Conservation (phyloP, 805 yeast species). For the Tetrapisispora taiwanensis region DNA sequence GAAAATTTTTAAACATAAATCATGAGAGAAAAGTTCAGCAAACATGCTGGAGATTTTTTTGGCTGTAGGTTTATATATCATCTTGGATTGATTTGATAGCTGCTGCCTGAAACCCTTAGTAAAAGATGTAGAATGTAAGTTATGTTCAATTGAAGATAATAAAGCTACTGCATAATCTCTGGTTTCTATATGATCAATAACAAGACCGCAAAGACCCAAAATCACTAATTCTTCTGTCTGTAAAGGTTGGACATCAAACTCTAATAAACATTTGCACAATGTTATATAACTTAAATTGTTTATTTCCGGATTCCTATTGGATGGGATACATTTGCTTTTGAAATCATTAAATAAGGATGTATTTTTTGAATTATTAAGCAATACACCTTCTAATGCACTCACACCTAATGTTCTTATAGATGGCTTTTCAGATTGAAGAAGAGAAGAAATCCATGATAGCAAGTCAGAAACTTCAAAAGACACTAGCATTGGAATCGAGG, state of each 20-base stretch:
- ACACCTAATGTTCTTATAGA: slow-evolving; percentile 53
- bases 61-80: slow-evolving; percentile 79
- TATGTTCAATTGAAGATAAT: slow-evolving; percentile 55
- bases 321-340: slow-evolving; percentile 60
- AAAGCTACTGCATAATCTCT: slow-evolving; percentile 65
- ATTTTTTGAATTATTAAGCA: slow-evolving; percentile 49
- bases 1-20: slow-evolving; percentile 50
- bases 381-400: slow-evolving; percentile 57
- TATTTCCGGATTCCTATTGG: slow-evolving; percentile 39
- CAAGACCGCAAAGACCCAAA: slow-evolving; percentile 67
- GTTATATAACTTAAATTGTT: slow-evolving; percentile 63
- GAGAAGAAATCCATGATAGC: slow-evolving; percentile 70
- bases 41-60: slow-evolving; percentile 68
- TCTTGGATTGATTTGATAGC: slow-evolving; percentile 63
- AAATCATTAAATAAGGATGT: slow-evolving; percentile 46
- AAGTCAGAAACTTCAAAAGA: slow-evolving; percentile 64
- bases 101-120: slow-evolving; percentile 56
- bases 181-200: slow-evolving; percentile 58
- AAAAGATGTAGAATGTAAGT: slow-evolving; percentile 43
- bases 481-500: slow-evolving; percentile 34
- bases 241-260: slow-evolving; percentile 38
- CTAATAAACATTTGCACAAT: slow-evolving; percentile 53
- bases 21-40: slow-evolving; percentile 51
- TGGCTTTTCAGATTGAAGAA: slow-evolving; percentile 51
- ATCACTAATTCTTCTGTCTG: slow-evolving; percentile 61